Evolutionary conservation across 2,329 filamentous ascomycete genomes (phyloP).

Genomic region (Penicillium sclerotigenum): DNA sequence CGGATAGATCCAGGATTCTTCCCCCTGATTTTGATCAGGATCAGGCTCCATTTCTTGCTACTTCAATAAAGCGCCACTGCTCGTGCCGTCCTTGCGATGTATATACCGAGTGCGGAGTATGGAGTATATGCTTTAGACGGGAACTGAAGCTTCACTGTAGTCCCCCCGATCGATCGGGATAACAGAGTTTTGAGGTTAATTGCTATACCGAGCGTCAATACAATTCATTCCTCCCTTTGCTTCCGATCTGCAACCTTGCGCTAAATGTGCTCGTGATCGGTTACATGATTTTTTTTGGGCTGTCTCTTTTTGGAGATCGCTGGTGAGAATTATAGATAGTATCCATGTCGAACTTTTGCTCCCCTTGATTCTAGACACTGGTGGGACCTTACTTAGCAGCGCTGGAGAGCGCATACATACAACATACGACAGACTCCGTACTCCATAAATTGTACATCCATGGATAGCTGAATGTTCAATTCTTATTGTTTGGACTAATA

Average conservation of each 20-base stretch:
- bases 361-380: neutral
- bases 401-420: neutral
- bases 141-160: conserved; percentile 15
- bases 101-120: neutral
- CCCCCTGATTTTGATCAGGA: neutral
- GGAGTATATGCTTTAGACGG: neutral
- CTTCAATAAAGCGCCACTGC: neutral
- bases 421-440: neutral
- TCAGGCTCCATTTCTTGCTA: neutral
- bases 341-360: neutral
- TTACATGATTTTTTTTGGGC: neutral
- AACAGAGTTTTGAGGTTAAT: conserved; percentile 20
- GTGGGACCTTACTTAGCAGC: neutral
- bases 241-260: conserved; percentile 1
- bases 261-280: neutral
- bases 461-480: neutral
- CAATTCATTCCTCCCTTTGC: neutral
- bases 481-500: neutral
- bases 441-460: neutral
- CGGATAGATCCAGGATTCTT: neutral
- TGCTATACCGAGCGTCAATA: neutral
- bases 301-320: neutral
- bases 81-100: conserved; percentile 11
- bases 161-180: conserved; percentile 20
- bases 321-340: neutral